Conservation (phyloP, 768 basidiomycete genomes). For the Coprinopsis sp. region DNA sequence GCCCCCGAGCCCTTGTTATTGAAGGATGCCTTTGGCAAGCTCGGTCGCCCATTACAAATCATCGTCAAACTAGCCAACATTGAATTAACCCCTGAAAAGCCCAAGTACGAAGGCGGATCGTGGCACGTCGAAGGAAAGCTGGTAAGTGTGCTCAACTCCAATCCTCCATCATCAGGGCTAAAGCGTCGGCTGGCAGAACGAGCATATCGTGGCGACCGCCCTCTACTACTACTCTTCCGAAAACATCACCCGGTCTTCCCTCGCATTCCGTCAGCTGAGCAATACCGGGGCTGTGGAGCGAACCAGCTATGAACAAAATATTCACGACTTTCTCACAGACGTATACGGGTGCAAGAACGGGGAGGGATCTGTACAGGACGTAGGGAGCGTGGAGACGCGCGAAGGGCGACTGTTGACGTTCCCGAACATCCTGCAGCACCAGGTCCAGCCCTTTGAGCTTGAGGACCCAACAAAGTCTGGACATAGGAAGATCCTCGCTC, state of each 20-base stretch:
- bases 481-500: constrained; percentile 34
- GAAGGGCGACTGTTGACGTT: constrained; percentile 29
- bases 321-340: constrained; percentile 18
- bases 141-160: constrained; percentile 12
- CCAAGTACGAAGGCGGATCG: constrained; percentile 12
- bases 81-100: constrained; percentile 17
- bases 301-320: constrained; percentile 14
- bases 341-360: constrained; percentile 17
- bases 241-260: constrained; percentile 27
- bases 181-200: constrained; percentile 18
- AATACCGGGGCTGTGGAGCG: neutral
- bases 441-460: constrained; percentile 31
- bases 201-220: constrained; percentile 24
- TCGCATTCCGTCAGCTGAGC: constrained; percentile 15
- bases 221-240: constrained; percentile 25
- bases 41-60: constrained; percentile 13
- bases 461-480: constrained; percentile 31
- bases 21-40: neutral
- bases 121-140: constrained; percentile 19
- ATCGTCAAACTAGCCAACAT: constrained; percentile 21
- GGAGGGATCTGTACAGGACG: constrained; percentile 13
- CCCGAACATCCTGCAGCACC: constrained; percentile 36
- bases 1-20: neutral
- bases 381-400: constrained; percentile 25
- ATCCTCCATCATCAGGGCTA: constrained; percentile 16